Percentiles rank a stretch among this genome's conserved stretches.
Conservation (phyloP, 768 basidiomycete species). For the Rhizopogon sp. region DNA sequence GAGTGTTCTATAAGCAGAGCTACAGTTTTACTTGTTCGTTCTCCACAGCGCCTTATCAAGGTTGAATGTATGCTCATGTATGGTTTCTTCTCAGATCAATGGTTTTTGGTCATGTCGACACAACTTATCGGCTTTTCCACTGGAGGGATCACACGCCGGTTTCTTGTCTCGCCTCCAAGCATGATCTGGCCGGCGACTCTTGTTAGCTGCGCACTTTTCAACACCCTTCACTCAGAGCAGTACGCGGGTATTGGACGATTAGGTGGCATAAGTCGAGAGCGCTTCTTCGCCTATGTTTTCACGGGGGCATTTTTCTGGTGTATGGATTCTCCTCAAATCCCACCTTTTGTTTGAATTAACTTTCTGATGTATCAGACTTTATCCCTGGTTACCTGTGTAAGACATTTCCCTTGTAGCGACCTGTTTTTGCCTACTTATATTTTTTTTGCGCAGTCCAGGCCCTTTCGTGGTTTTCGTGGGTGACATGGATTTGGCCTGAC, state of each 20-base stretch:
- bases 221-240: constrained; percentile 68
- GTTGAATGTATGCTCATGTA: not conserved
- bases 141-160: constrained; percentile 69
- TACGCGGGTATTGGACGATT: constrained; percentile 60
- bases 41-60: not conserved
- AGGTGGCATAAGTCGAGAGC: constrained; percentile 66
- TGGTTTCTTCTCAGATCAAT: constrained; percentile 51
- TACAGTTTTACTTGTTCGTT: constrained; percentile 56
- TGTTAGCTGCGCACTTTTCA: constrained; percentile 71
- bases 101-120: constrained; percentile 73
- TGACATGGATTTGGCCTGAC: constrained; percentile 48
- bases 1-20: constrained; percentile 63
- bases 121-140: constrained; percentile 82
- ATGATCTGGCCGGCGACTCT: constrained; percentile 78
- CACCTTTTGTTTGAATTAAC: not conserved
- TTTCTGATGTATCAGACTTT: constrained; percentile 25
- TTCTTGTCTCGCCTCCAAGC: constrained; percentile 55
- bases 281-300: constrained; percentile 71
- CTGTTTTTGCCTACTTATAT: constrained; percentile 12
- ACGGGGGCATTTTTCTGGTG: constrained; percentile 56
- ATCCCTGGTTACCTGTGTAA: constrained; percentile 42
- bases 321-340: constrained; percentile 20
- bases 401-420: constrained; percentile 5
- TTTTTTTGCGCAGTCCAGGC: constrained; percentile 32
- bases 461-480: constrained; percentile 56